These are phyloP conservation scores for Arthroderma sp. DNA, from an alignment of 2,329 filamentous ascomycete species.

Conservation along the genomic window DNA sequence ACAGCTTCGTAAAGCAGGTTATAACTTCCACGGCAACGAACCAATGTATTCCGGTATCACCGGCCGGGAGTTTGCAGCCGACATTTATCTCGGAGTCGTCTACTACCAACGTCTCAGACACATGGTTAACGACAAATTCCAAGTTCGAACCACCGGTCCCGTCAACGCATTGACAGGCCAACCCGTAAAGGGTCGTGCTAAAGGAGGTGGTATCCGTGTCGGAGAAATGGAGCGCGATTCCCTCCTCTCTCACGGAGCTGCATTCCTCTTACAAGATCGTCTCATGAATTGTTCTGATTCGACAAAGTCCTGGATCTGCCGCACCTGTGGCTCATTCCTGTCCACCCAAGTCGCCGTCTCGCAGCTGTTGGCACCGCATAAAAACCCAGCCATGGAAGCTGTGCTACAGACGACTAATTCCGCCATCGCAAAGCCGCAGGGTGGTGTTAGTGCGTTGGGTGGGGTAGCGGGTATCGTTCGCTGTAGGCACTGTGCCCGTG, in stretches of 20 bases:
- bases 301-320: conserved; percentile 77
- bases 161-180: conserved; percentile 84
- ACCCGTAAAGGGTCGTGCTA: conserved; percentile 91
- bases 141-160: conserved; percentile 89
- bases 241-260: conserved; percentile 84
- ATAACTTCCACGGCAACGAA: conserved; percentile 97
- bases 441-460: conserved; percentile 46
- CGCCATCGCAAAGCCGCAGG: conserved; percentile 39
- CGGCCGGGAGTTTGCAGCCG: conserved; percentile 79
- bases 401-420: conserved; percentile 8
- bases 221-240: conserved; percentile 99
- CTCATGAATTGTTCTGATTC: conserved; percentile 97
- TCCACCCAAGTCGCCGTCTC: conserved; percentile 52
- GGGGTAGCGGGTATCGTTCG: conserved; percentile 51
- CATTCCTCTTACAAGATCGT: conserved; percentile 87
- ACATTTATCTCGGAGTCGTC: conserved; percentile 93
- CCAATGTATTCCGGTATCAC: conserved; percentile 98
- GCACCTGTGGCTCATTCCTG: conserved; percentile 77
- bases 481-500: conserved; percentile 65
- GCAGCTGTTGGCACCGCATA: conserved; percentile 10
- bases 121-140: conserved; percentile 99
- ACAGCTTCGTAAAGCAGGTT: conserved; percentile 86
- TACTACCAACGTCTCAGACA: conserved; percentile 97
- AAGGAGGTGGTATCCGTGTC: conserved; percentile 95
- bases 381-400: conserved; percentile 12